Percentiles rank a stretch among this genome's conserved stretches.
phyloP scores from a whole-genome alignment of 2,329 filamentous ascomycete species.

The Magnaporthiopsis incrustans region DNA sequence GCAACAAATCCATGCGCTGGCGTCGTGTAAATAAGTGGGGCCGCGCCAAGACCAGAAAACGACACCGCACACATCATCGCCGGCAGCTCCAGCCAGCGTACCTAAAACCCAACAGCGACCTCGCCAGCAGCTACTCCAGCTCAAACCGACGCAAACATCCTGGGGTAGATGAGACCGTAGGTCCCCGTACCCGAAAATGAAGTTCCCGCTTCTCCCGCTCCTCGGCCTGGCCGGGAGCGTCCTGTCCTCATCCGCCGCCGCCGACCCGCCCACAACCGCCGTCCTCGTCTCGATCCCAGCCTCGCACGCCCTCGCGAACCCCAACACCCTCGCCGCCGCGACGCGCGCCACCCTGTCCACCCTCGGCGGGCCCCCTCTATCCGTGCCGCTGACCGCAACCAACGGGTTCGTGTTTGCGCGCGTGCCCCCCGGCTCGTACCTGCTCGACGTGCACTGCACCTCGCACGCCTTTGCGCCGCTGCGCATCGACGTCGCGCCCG shows the following conservation, averaged over 20 bases:
- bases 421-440: conserved; percentile 65
- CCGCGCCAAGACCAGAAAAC: not conserved
- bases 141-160: not conserved
- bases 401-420: conserved; percentile 72
- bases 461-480: conserved; percentile 72
- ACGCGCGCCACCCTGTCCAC: conserved; percentile 55
- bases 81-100: not conserved
- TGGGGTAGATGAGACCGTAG: not conserved
- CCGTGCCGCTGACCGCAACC: conserved; percentile 56
- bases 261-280: conserved; percentile 26
- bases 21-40: not conserved
- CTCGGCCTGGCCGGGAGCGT: conserved; percentile 10
- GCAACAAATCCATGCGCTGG: too few species aligned
- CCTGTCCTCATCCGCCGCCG: conserved; percentile 21
- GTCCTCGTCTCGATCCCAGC: conserved; percentile 37
- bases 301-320: conserved; percentile 33
- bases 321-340: conserved; percentile 50
- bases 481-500: conserved; percentile 60
- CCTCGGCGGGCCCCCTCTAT: conserved; percentile 24
- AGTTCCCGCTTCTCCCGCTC: conserved; percentile 2
- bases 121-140: too few species aligned
- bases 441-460: conserved; percentile 70
- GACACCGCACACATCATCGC: not conserved
- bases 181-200: not conserved
- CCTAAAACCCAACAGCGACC: not conserved